Evolutionary conservation across 148 eudicot species (phyloP).

Genomic region (Pharnaceum exiguum): DNA sequence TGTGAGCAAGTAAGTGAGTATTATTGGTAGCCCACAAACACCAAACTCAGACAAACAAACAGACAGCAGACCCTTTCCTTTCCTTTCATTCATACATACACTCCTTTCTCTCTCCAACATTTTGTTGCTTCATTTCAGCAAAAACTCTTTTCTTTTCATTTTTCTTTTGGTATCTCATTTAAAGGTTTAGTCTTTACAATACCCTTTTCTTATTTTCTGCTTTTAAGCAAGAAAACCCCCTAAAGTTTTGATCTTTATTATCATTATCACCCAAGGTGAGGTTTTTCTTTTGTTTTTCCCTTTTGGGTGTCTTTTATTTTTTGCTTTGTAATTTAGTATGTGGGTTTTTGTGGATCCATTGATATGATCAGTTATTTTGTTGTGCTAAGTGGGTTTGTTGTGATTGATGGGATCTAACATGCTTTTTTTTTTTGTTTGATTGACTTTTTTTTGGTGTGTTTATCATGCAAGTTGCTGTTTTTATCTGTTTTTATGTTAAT

Average conservation of each 20-base stretch:
- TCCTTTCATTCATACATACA: not conserved
- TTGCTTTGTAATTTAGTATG: slow-evolving; percentile 19
- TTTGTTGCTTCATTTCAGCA: no score
- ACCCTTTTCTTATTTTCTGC: slow-evolving; percentile 15
- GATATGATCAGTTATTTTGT: slow-evolving; percentile 31
- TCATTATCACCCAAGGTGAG: slow-evolving; percentile 39
- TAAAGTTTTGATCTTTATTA: slow-evolving; percentile 48
- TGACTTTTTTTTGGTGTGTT: slow-evolving; percentile 15
- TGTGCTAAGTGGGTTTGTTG: slow-evolving; percentile 25
- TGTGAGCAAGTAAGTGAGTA: no score
- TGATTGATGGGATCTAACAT: slow-evolving; percentile 55
- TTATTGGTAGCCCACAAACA: slow-evolving; percentile 38
- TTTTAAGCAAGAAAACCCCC: slow-evolving; percentile 39
- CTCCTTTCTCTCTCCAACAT: slow-evolving; percentile 21
- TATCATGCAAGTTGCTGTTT: slow-evolving; percentile 28
- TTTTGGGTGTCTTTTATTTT: not conserved
- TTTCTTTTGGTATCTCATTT: slow-evolving; percentile 10
- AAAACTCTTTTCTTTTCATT: not conserved
- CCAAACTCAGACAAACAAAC: slow-evolving; percentile 23
- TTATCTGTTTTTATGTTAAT: slow-evolving; percentile 28
- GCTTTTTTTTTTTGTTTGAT: slow-evolving; percentile 33
- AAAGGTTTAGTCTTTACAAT: slow-evolving; percentile 6
- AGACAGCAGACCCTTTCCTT: slow-evolving; percentile 2
- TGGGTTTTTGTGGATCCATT: slow-evolving; percentile 31
- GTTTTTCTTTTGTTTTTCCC: slow-evolving; percentile 22